phyloP scores from a whole-genome alignment of 257 asterid species.

The Paraleonurus japonicus region DNA sequence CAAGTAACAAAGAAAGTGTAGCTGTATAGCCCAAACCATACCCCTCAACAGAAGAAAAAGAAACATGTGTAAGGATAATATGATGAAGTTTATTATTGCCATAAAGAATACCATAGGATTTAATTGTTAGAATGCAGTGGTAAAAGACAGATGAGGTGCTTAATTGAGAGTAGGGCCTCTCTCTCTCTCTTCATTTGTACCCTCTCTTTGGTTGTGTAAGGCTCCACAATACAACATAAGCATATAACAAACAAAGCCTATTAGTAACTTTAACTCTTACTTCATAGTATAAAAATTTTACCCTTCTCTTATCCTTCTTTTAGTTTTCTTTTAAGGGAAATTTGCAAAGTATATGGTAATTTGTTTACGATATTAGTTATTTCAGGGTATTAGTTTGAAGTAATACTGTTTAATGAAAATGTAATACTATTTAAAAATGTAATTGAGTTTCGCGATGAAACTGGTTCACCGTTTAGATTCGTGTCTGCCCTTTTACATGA shows the following conservation, averaged over 20 bases:
- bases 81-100: conserved; percentile 57
- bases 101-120: conserved; percentile 54
- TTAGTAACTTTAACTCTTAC: conserved; percentile 32
- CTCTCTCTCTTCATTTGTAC: conserved; percentile 12
- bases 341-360: no score
- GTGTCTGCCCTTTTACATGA: neutral
- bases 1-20: conserved; percentile 41
- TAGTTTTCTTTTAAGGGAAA: neutral
- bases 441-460: no score
- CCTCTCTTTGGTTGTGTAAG: conserved; percentile 52
- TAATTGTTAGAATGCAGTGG: conserved; percentile 46
- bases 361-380: no score
- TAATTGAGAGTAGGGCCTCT: conserved; percentile 55
- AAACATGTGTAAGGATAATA: conserved; percentile 49
- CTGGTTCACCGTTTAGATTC: neutral
- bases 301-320: neutral
- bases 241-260: conserved; percentile 49
- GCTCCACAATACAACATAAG: conserved; percentile 60
- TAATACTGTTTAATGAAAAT: no score
- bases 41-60: conserved; percentile 52
- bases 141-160: conserved; percentile 71
- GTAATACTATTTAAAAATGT: no score
- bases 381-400: no score
- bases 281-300: conserved; percentile 30
- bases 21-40: conserved; percentile 66